Evolutionary conservation across 2,329 filamentous ascomycete genomes (phyloP).

Genomic region (Aspergillus floridensis): DNA sequence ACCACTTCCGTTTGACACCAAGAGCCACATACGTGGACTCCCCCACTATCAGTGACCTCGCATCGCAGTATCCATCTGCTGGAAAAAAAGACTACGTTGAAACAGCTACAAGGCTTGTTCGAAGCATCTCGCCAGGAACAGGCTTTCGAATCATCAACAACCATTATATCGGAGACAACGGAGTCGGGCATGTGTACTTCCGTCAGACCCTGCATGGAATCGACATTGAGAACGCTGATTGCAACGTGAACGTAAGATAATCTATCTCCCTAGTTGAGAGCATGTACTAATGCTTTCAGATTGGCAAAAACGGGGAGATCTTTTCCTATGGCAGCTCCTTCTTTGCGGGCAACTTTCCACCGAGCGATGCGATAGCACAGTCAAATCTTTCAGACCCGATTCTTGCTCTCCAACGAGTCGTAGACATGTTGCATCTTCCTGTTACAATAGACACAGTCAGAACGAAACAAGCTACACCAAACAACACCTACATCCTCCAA

Average conservation of each 20-base stretch:
- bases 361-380: background rate
- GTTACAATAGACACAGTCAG: slow-evolving; percentile 1
- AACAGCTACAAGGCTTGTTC: slow-evolving; percentile 7
- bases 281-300: background rate
- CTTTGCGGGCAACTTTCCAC: slow-evolving; percentile 10
- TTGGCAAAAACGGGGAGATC: slow-evolving; percentile 16
- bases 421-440: slow-evolving; percentile 3
- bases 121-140: slow-evolving; percentile 1
- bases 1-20: background rate
- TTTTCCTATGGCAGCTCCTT: slow-evolving; percentile 18
- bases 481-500: slow-evolving; percentile 10
- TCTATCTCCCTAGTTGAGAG: background rate
- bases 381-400: slow-evolving; percentile 6
- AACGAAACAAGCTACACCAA: background rate
- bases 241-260: slow-evolving; percentile 17
- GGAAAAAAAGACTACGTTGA: slow-evolving; percentile 8
- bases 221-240: slow-evolving; percentile 19
- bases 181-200: slow-evolving; percentile 17
- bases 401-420: slow-evolving; percentile 7
- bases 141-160: slow-evolving; percentile 15
- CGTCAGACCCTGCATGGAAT: slow-evolving; percentile 14
- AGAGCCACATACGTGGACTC: background rate
- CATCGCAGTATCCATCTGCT: background rate
- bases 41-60: too few species aligned
- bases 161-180: slow-evolving; percentile 17